A percentile compares a stretch with the other conserved stretches of the same genome.
These are phyloP conservation scores for Globisporangium orthogonon DNA, from an alignment of 352 stramenopile genomes.

Conservation along the genomic window DNA sequence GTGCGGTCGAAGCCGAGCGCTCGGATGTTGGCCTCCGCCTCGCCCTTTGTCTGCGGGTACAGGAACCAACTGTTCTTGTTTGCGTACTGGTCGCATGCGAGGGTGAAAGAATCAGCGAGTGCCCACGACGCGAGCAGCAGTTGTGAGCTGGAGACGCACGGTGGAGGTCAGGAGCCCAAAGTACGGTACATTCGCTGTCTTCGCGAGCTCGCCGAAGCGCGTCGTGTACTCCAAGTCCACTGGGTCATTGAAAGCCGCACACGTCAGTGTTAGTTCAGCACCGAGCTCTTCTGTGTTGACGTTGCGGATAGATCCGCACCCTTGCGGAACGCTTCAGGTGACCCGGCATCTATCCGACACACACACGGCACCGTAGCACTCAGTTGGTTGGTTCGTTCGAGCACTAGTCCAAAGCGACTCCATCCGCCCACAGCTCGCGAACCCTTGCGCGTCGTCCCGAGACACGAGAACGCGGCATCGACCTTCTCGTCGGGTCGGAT, in stretches of 20 bases:
- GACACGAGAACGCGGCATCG: constrained; percentile 61
- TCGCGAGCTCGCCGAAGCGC: constrained; percentile 45
- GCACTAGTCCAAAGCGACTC: background rate
- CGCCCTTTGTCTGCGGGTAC: constrained; percentile 72
- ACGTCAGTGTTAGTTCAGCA: no score
- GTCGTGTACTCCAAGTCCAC: constrained; percentile 71
- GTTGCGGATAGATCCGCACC: constrained; percentile 16
- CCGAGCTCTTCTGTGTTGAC: no score
- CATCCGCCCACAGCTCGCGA: background rate
- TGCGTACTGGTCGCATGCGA: constrained; percentile 17
- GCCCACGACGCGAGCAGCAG: background rate
- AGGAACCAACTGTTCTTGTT: constrained; percentile 77
- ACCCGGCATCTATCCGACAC: constrained; percentile 31
- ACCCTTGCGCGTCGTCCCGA: constrained; percentile 69
- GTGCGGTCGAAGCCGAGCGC: constrained; percentile 44
- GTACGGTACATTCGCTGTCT: constrained; percentile 40
- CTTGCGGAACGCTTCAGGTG: constrained; percentile 60
- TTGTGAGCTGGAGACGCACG: constrained; percentile 18
- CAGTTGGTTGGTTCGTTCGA: background rate
- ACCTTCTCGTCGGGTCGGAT: constrained; percentile 26
- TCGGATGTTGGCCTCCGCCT: constrained; percentile 62
- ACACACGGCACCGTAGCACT: background rate
- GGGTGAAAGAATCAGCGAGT: background rate
- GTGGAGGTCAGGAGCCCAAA: constrained; percentile 57
- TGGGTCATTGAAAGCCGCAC: constrained; percentile 6